phyloP scores from a whole-genome alignment of 2,329 filamentous ascomycete genomes.

The Diaporthe nobilis region DNA sequence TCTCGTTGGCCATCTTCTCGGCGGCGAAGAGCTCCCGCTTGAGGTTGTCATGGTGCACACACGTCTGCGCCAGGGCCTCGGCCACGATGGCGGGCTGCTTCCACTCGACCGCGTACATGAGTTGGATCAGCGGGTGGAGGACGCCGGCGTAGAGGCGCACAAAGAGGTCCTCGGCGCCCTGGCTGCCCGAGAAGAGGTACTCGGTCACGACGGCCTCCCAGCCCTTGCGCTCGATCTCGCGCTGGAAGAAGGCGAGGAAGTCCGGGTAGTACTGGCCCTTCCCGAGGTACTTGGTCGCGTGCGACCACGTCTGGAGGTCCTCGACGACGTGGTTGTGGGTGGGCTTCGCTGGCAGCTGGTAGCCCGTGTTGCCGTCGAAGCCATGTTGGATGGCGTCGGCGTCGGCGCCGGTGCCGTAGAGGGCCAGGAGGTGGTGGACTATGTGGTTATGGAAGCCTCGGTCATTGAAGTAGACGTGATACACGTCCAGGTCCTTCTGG shows the following conservation, averaged over 20 bases:
- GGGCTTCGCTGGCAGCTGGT: conserved; percentile 72
- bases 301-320: conserved; percentile 69
- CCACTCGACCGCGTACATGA: conserved; percentile 89
- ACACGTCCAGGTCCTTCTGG: conserved; percentile 79
- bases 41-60: conserved; percentile 75
- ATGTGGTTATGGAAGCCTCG: conserved; percentile 86
- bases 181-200: conserved; percentile 78
- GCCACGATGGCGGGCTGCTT: conserved; percentile 85
- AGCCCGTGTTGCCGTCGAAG: conserved; percentile 75
- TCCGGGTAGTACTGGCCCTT: conserved; percentile 76
- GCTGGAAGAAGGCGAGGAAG: conserved; percentile 83
- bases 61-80: conserved; percentile 82
- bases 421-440: conserved; percentile 80
- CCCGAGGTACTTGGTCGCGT: conserved; percentile 73
- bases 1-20: conserved; percentile 61
- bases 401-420: conserved; percentile 82
- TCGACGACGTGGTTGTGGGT: conserved; percentile 65
- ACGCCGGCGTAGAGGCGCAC: conserved; percentile 73
- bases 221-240: conserved; percentile 74
- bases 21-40: conserved; percentile 66
- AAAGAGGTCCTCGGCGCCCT: conserved; percentile 77
- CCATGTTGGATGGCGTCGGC: conserved; percentile 71
- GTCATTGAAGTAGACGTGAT: conserved; percentile 87
- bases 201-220: conserved; percentile 74
- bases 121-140: conserved; percentile 85